Base-by-base conservation (phyloP, 768 basidiomycete species). In the Tubosaeta brunneosetosa region DNA sequence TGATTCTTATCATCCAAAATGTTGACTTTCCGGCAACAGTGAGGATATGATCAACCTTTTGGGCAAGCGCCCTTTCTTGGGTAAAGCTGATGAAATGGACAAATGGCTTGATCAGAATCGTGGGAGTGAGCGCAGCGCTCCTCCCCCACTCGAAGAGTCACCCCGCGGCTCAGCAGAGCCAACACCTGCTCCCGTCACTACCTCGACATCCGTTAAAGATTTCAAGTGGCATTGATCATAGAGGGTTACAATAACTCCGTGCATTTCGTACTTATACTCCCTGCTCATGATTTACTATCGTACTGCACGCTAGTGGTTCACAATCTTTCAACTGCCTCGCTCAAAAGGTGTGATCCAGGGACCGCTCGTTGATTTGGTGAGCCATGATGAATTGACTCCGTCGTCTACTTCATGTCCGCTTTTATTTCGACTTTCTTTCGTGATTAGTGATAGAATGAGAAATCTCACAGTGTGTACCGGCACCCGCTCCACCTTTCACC, bases 21-120 rank as follows among this genome's bases (percentile, higher is more conserved):
- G 44, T 34, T 34, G 32, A 29, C 19, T 52, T 22, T 50, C 47
- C 56, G 25, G 42, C 4, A 51, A 47, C 60, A 91, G 91, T 47
- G 89, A 91, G 78, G 88, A 92, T 64, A 94, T 93, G 91, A 88
- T 90, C 55, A 63, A 76, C 37, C 77, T 92, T 16, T 79, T 93
- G 37, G 91, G 91, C 46, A 88, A 86, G 64, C 83, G 91, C 47
- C 90, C 91, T 25, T 93, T 93, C 61, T 71, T 66, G n/a, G 82
- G 82, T 57, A 79, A 81, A 52, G 75, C 81, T 25, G 93, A 95
- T 66, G 92, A 95, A 59, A 97, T 97, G 94, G 94, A 97, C 73
- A 90, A 88, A 66, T 95, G 93, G 88, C 79, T 95, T n/a, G 92
- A 95, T 63, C 81, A 87, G 65, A 81, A 91, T 65, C 78, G 77